Base-by-base conservation (phyloP, 306 rosid genomes). In the Castanopsis chinensis region DNA sequence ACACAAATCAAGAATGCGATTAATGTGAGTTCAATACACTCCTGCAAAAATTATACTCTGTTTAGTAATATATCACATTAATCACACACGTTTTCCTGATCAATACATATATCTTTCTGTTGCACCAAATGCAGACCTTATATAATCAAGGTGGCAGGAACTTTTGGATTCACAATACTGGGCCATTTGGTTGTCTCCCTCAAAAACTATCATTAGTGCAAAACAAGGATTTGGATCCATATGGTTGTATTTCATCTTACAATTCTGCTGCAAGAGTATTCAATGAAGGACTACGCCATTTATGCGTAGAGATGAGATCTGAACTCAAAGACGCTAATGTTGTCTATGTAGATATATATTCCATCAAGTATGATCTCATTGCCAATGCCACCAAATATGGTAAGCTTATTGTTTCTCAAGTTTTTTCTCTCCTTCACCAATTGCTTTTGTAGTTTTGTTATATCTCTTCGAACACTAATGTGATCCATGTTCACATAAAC, bases 181-280 rank as follows among this genome's bases (percentile, higher is more conserved):
- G 99, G 23, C 99, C 99, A 6, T 76, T 91, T 58, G 99, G 98
- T 35, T 95, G 99, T 83, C 94, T 95, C 56, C 99, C 99, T 80
- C 97, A 92, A 28, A 72, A 91, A 64, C 86, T 95, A 9, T 69
- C 93, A 11, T n/a, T 85, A 59, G 83, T 86, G 69, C 81, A 76
- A 43, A 80, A 61, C 65, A 82, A 89, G 68, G 91, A 78, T 56
- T 80, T 89, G 35, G 99, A 95, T 81, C 79, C 84, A 69, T 51
- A 63, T 33, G 97, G 99, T 74, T 95, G 99, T 54, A 87, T 95
- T 69, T 86, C 94, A 19, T 83, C 72, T 73, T 92, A 88, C 74
- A 95, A 95, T 55, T 76, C 81, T 7, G 98, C 92, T 25, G 98
- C 98, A 30, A 88, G 20, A 73, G 78, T 91, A 80, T 92, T 95